Evolutionary conservation across 441 rosid genomes (phyloP).

Genomic region (Aleurites moluccanus): DNA sequence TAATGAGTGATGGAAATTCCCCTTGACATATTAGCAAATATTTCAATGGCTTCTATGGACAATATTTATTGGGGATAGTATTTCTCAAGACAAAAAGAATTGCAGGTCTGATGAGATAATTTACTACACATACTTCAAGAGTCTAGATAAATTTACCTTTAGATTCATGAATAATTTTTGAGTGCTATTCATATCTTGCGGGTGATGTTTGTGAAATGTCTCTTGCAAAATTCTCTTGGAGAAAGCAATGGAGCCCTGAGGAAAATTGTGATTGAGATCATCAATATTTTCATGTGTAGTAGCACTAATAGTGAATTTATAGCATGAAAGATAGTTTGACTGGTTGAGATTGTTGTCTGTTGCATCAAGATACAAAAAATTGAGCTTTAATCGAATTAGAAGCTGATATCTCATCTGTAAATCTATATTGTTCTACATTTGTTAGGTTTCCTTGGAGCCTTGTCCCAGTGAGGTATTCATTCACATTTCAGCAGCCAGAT

Average conservation of each 20-base stretch:
- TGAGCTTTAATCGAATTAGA: neutral
- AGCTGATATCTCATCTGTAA: neutral
- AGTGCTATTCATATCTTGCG: neutral
- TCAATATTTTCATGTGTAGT: neutral
- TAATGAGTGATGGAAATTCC: neutral
- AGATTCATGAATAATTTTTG: neutral
- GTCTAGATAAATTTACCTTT: neutral
- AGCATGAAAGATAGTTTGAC: neutral
- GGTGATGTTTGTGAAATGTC: neutral
- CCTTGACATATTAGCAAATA: neutral
- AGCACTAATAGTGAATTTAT: neutral
- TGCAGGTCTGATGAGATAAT: neutral
- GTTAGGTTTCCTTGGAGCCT: slow-evolving; percentile 85
- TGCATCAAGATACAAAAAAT: neutral
- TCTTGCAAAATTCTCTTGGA: neutral
- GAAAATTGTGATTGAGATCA: neutral
- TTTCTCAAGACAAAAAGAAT: neutral
- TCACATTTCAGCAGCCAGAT: slow-evolving; percentile 77
- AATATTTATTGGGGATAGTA: neutral
- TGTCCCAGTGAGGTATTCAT: slow-evolving; percentile 78
- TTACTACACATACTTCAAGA: neutral
- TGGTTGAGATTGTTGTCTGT: neutral
- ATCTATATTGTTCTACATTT: slow-evolving; percentile 20
- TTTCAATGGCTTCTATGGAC: neutral
- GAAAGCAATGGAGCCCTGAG: neutral